Conservation (phyloP, 345 rosid genomes). For the Capsella bursapastoris region DNA sequence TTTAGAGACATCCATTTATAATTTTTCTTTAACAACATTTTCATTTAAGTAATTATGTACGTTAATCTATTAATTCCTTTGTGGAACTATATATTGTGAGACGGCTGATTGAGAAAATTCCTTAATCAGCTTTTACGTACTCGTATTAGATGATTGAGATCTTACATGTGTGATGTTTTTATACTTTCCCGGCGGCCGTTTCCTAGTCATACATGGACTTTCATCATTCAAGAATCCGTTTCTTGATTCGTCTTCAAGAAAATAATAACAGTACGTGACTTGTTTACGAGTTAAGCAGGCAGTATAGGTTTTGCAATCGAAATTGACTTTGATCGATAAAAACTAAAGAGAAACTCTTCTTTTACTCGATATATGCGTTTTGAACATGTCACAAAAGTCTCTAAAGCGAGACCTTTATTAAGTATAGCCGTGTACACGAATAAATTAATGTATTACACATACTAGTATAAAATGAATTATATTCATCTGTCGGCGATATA, state of each 20-base stretch:
- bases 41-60: too few species aligned
- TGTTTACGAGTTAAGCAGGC: background rate
- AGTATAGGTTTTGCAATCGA: background rate
- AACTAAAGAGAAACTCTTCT: background rate
- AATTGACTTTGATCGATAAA: background rate
- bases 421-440: background rate
- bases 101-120: background rate
- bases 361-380: background rate
- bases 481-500: slow-evolving; percentile 19
- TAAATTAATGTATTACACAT: background rate
- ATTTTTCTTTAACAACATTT: background rate
- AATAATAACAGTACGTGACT: background rate
- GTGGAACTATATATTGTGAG: background rate
- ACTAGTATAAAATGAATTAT: background rate
- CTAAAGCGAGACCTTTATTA: slow-evolving; percentile 1
- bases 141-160: background rate
- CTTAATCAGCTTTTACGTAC: background rate
- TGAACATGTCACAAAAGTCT: slow-evolving; percentile 9
- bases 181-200: background rate
- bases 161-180: background rate
- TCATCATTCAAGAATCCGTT: background rate
- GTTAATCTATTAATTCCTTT: too few species aligned
- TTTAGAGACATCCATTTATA: background rate
- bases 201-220: background rate
- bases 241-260: background rate